Percentiles rank a stretch among this genome's conserved stretches.
Evolutionary conservation across 768 basidiomycete genomes (phyloP).

Genomic region (Amanita brunnescens): DNA sequence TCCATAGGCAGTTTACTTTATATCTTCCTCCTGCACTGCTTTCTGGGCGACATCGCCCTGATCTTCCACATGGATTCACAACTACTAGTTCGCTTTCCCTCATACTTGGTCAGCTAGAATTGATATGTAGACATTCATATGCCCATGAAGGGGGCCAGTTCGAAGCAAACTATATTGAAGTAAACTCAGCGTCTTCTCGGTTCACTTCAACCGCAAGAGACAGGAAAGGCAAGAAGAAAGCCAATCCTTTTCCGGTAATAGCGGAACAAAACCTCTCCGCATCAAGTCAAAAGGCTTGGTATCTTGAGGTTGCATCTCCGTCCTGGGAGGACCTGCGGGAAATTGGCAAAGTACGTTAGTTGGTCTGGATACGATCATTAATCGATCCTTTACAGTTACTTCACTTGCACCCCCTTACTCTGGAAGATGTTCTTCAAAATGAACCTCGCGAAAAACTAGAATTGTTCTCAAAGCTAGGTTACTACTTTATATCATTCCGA

Average conservation of each 20-base stretch:
- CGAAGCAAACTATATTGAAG: background rate
- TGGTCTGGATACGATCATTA: background rate
- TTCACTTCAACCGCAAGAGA: slow-evolving; percentile 10
- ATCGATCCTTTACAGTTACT: slow-evolving; percentile 47
- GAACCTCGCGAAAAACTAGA: slow-evolving; percentile 92
- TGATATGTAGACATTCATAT: slow-evolving; percentile 32
- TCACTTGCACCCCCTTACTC: slow-evolving; percentile 84
- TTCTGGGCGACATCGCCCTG: slow-evolving; percentile 3
- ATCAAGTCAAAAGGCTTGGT: slow-evolving; percentile 64
- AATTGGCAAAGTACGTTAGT: slow-evolving; percentile 60
- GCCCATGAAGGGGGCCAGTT: slow-evolving; percentile 17
- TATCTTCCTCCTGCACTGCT: slow-evolving; percentile 42
- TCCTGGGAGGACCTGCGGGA: slow-evolving; percentile 82
- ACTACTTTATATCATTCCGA: slow-evolving; percentile 85
- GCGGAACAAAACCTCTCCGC: background rate
- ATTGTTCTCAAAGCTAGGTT: slow-evolving; percentile 77
- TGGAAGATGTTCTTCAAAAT: slow-evolving; percentile 89
- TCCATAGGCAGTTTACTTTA: slow-evolving; percentile 57
- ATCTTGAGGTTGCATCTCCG: slow-evolving; percentile 83
- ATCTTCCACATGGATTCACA: slow-evolving; percentile 20
- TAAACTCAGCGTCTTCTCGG: background rate
- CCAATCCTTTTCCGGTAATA: slow-evolving; percentile 7
- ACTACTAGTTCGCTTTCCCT: slow-evolving; percentile 38
- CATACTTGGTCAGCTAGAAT: slow-evolving; percentile 43
- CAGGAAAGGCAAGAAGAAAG: slow-evolving; percentile 43